Evolutionary conservation across 345 rosid species (phyloP), one percentile per base, ranked within the genome.

Genomic region (Dipteronia dyeriana): DNA sequence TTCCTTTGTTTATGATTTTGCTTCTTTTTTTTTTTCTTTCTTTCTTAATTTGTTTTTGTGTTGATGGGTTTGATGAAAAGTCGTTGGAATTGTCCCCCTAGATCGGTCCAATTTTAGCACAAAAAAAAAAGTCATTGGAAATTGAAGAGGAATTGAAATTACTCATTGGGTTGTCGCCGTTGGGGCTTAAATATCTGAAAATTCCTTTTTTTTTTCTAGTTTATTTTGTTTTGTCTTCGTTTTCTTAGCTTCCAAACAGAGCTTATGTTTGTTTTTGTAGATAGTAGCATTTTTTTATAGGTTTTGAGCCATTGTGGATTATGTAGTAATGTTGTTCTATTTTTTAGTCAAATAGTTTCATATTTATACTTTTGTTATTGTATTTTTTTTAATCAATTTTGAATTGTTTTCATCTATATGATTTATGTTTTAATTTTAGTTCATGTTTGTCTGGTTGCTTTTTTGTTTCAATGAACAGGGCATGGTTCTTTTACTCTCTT

Each of bases 171-270:
- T 5, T 34, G 14, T 22, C 17, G 7, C 1, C 16, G 17, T 51
- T 14, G 19, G 56, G n/a, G 6, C 53, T 7, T 39, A 51, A 47
- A 57, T 26, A 29, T 63, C 2, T 20, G 19, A 10, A 17, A 5
- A 8, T 10, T 1, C 19, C 0, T 41, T 9, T 19, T 23, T 56
- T 29, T 51, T 17, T n/a, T 12, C n/a, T n/a, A n/a, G n/a, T n/a
- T n/a, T n/a, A n/a, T n/a, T n/a, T n/a, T n/a, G n/a, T 17, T 34
- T 62, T 22, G 22, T 56, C 12, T 26, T 20, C 29, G 22, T 63
- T 70, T 77, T 64, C 75, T 53, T 12, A 39, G 70, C 43, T 47
- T 2, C 60, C 61, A 45, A 73, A 57, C 26, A 54, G 45, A 23
- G 65, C 10, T 11, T 20, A 71, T 25, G 8, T 65, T 20, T 63